Evolutionary conservation across 768 basidiomycete species (phyloP).

Genomic region (Pleurotus tuber-regium): DNA sequence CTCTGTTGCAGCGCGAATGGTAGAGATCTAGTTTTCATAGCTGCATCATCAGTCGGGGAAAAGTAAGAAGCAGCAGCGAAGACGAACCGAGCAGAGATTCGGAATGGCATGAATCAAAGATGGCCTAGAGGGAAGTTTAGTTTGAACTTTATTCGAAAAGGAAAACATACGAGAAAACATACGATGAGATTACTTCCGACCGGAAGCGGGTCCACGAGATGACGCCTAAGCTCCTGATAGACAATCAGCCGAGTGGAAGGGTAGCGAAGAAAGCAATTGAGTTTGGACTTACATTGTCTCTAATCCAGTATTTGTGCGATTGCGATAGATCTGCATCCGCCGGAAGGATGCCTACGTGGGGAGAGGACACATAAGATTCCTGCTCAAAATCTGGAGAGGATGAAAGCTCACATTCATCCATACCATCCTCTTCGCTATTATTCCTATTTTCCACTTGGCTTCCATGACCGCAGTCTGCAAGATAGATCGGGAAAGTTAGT

Average conservation of each 20-base stretch:
- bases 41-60: background rate
- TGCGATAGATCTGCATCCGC: conserved; percentile 29
- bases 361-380: background rate
- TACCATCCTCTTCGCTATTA: conserved; percentile 46
- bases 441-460: conserved; percentile 40
- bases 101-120: conserved; percentile 41
- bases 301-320: conserved; percentile 24
- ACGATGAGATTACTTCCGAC: conserved; percentile 35
- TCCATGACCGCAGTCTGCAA: conserved; percentile 51
- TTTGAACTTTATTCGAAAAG: background rate
- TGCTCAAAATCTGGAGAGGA: background rate
- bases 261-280: background rate
- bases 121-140: conserved; percentile 17
- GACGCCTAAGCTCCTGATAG: conserved; percentile 29
- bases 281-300: conserved; percentile 33
- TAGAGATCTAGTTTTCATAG: conserved; percentile 31
- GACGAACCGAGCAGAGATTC: conserved; percentile 35
- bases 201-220: conserved; percentile 36
- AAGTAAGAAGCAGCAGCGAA: background rate
- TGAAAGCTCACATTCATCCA: conserved; percentile 45
- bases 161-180: conserved; percentile 12
- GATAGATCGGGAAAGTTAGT: background rate
- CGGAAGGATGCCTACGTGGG: conserved; percentile 33
- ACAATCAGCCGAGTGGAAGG: too few relatives aligned
- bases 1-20: conserved; percentile 42